Evolutionary conservation across 2,329 filamentous ascomycete species (phyloP).

Genomic region (Metarhizium sp.): DNA sequence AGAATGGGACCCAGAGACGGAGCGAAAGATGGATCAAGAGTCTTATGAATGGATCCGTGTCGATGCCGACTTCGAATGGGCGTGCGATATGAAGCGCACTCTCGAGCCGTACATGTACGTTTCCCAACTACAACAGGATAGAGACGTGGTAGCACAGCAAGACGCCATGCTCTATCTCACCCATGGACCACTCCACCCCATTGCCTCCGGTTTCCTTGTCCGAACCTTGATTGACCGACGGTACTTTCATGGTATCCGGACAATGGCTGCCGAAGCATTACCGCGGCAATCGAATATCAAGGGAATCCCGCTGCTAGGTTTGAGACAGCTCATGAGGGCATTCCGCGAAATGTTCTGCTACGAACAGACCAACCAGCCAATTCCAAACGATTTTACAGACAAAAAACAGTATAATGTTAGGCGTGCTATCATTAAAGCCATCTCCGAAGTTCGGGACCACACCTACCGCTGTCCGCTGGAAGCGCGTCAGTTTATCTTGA

Average conservation of each 20-base stretch:
- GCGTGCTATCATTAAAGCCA: slow-evolving; percentile 69
- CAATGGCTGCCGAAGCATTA: slow-evolving; percentile 71
- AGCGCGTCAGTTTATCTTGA: slow-evolving; percentile 76
- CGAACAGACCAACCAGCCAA: slow-evolving; percentile 65
- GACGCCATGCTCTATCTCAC: slow-evolving; percentile 69
- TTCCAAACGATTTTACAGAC: slow-evolving; percentile 86
- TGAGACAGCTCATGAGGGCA: slow-evolving; percentile 74
- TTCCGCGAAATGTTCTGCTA: slow-evolving; percentile 87
- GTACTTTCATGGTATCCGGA: slow-evolving; percentile 89
- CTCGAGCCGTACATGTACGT: slow-evolving; percentile 97
- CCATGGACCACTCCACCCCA: slow-evolving; percentile 57
- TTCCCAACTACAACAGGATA: slow-evolving; percentile 92
- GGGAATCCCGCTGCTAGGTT: slow-evolving; percentile 62
- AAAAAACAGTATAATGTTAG: slow-evolving; percentile 79
- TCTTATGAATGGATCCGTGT: slow-evolving; percentile 98
- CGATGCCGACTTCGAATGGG: slow-evolving; percentile 97
- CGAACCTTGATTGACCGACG: slow-evolving; percentile 84
- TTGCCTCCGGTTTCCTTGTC: slow-evolving; percentile 81
- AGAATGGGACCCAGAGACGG: slow-evolving; percentile 85
- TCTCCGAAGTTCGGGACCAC: slow-evolving; percentile 68
- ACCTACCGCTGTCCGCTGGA: slow-evolving; percentile 65
- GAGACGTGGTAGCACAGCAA: slow-evolving; percentile 85
- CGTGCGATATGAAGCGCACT: slow-evolving; percentile 70
- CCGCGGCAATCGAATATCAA: slow-evolving; percentile 63
- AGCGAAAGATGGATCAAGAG: slow-evolving; percentile 86